These are phyloP conservation scores for Takashimella tepidaria DNA, from an alignment of 1,284 basidiomycete genomes.

Conservation along the genomic window DNA sequence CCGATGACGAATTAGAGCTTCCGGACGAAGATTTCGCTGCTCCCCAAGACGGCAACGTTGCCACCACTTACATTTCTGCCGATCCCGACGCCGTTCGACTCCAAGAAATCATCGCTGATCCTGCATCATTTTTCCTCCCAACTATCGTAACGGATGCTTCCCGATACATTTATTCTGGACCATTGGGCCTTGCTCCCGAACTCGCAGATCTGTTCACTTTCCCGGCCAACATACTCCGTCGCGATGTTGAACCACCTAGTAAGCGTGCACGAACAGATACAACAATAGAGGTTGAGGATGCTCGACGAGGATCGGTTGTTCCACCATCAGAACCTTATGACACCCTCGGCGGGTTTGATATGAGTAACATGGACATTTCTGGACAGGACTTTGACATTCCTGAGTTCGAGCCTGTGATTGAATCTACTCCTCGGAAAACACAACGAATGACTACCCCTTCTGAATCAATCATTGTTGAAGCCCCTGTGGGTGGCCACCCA, in stretches of 20 bases:
- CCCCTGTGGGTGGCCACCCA: constrained; percentile 55
- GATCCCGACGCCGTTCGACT: constrained; percentile 75
- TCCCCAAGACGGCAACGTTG: constrained; percentile 56
- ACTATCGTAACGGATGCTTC: constrained; percentile 60
- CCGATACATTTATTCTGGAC: constrained; percentile 68
- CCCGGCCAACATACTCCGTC: constrained; percentile 55
- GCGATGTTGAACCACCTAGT: constrained; percentile 19
- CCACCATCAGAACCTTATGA: constrained; percentile 17
- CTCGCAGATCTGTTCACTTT: constrained; percentile 76
- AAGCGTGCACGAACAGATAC: constrained; percentile 27
- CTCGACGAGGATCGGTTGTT: constrained; percentile 46
- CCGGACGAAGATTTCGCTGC: constrained; percentile 61
- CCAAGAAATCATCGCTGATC: constrained; percentile 77
- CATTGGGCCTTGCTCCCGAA: constrained; percentile 63
- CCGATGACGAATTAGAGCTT: constrained; percentile 73
- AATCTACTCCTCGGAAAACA: not conserved
- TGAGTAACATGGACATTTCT: constrained; percentile 1
- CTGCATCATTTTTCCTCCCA: constrained; percentile 76
- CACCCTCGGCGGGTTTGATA: constrained; percentile 17
- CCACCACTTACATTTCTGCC: constrained; percentile 64
- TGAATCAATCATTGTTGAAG: constrained; percentile 51
- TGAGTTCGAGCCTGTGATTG: not conserved
- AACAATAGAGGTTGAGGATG: constrained; percentile 66
- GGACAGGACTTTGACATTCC: constrained; percentile 8
- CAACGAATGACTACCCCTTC: constrained; percentile 3